Evolutionary conservation across 2,329 filamentous ascomycete species (phyloP).

Genomic region (Cryphonectria japonica): DNA sequence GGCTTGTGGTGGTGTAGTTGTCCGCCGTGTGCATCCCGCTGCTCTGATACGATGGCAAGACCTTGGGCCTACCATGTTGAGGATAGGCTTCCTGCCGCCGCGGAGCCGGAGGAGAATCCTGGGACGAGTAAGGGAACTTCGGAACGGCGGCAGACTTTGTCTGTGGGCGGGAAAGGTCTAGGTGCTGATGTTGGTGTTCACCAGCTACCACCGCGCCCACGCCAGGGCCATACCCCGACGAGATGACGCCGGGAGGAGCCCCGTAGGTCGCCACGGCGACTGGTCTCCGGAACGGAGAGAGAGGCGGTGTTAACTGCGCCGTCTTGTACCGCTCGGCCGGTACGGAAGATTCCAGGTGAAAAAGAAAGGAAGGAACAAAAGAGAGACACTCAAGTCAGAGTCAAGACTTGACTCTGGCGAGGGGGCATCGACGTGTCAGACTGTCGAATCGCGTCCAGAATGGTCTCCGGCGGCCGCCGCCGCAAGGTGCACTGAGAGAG

Average conservation of each 20-base stretch:
- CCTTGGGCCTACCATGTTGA: conserved; percentile 21
- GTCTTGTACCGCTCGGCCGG: conserved; percentile 14
- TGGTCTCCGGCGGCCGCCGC: conserved; percentile 5
- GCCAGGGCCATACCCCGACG: conserved; percentile 30
- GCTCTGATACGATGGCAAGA: conserved; percentile 18
- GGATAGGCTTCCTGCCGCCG: neutral
- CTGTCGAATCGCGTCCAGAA: neutral
- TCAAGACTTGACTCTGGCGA: neutral
- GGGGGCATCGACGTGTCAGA: conserved; percentile 5
- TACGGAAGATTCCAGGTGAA: neutral
- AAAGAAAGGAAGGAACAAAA: neutral
- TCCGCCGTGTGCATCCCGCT: conserved; percentile 20
- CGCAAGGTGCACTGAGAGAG: conserved; percentile 8
- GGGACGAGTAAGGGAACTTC: neutral
- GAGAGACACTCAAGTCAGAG: neutral
- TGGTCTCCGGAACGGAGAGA: conserved; percentile 34
- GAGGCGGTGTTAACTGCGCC: conserved; percentile 18
- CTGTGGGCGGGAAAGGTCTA: conserved; percentile 1
- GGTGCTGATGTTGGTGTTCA: conserved; percentile 1
- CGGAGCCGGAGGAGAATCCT: conserved; percentile 8
- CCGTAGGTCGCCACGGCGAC: conserved; percentile 44
- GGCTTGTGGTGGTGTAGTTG: conserved; percentile 24
- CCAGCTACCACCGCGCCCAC: conserved; percentile 23
- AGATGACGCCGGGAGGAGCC: conserved; percentile 31
- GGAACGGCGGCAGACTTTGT: conserved; percentile 10